A percentile compares a stretch with the other conserved stretches of the same genome.
Evolutionary conservation across 768 basidiomycete genomes (phyloP).

Genomic region (Mycena galericulata): DNA sequence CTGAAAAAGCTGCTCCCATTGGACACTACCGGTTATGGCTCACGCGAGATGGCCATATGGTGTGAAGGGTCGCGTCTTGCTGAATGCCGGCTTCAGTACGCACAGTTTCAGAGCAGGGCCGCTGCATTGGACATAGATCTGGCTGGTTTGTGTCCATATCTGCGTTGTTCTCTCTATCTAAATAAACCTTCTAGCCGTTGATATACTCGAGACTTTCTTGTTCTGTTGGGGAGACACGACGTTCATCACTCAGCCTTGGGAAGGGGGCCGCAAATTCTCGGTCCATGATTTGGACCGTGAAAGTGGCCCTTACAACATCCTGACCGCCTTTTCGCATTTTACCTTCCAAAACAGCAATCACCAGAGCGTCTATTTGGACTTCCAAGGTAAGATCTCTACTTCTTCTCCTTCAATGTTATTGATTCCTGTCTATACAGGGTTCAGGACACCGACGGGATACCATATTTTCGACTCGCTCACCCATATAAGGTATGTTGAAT

Average conservation of each 20-base stretch:
- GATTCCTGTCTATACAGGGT: not conserved
- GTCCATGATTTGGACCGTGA: not conserved
- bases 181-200: not conserved
- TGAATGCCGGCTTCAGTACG: not conserved
- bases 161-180: not conserved
- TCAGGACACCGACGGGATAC: not conserved
- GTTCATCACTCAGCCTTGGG: conserved; percentile 1
- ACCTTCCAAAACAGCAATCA: conserved; percentile 5
- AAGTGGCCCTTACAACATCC: not conserved
- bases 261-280: not conserved
- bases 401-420: not conserved
- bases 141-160: not conserved
- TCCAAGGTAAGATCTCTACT: not conserved
- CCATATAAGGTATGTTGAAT: not conserved
- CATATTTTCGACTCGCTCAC: not conserved
- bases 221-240: not conserved
- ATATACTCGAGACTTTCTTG: not conserved
- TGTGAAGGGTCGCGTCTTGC: not conserved
- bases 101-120: not conserved
- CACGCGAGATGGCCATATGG: not conserved
- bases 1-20: not conserved
- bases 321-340: conserved; percentile 8
- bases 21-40: not conserved
- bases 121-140: not conserved
- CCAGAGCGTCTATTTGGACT: not conserved